phyloP scores from a whole-genome alignment of 306 rosid genomes.

The Sphenostylis stenocarpa region DNA sequence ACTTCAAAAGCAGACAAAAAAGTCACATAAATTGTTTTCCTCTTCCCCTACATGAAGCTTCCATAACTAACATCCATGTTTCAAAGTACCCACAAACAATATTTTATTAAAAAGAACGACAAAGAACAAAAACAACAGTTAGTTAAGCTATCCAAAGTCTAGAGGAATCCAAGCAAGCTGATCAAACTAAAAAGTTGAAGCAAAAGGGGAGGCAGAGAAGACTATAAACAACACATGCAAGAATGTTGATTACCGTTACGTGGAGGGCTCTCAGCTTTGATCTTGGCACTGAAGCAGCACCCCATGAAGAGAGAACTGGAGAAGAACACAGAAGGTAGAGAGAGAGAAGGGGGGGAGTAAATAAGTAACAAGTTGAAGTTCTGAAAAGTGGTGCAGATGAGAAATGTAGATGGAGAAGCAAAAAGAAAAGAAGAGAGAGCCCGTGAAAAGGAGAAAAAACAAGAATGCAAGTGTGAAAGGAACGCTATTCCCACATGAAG shows the following conservation, averaged over 20 bases:
- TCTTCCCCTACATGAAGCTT: background rate
- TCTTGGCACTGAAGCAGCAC: constrained; percentile 74
- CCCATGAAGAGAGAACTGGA: constrained; percentile 55
- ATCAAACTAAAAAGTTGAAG: background rate
- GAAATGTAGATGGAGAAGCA: background rate
- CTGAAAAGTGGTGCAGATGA: background rate
- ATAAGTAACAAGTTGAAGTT: constrained; percentile 32
- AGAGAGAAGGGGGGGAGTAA: background rate
- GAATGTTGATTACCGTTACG: constrained; percentile 54
- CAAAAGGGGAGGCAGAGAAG: background rate
- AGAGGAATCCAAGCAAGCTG: background rate
- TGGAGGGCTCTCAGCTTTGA: constrained; percentile 94
- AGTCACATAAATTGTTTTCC: background rate
- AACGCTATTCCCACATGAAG: constrained; percentile 38
- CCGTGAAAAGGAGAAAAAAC: constrained; percentile 9
- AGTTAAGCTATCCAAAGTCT: background rate
- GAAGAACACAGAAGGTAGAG: constrained; percentile 24
- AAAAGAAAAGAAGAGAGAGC: background rate
- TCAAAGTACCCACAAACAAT: background rate
- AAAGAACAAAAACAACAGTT: background rate
- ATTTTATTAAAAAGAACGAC: background rate
- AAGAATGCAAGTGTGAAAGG: constrained; percentile 60
- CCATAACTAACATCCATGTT: background rate
- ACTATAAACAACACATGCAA: constrained; percentile 4
- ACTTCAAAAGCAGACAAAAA: constrained; percentile 25